These are phyloP conservation scores for Trametes coccinea DNA, from an alignment of 768 basidiomycete species.

Conservation along the genomic window DNA sequence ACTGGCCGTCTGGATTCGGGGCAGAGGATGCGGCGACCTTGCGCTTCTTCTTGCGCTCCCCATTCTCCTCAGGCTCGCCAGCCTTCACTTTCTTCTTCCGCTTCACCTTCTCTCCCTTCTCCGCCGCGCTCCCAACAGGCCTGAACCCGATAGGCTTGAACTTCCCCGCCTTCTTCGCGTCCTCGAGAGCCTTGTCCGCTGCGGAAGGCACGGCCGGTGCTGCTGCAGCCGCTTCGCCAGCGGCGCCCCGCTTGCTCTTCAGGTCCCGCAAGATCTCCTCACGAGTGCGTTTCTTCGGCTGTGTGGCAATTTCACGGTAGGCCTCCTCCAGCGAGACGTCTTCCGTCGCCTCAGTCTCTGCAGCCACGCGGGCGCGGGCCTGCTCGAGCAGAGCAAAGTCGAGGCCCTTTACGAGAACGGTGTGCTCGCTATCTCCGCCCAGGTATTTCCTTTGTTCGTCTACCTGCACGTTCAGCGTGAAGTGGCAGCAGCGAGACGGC, in stretches of 20 bases:
- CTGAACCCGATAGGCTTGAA: constrained; percentile 65
- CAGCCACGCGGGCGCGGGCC: constrained; percentile 65
- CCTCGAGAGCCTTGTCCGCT: constrained; percentile 33
- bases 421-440: constrained; percentile 83
- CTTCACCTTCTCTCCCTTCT: constrained; percentile 44
- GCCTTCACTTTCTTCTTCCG: constrained; percentile 53
- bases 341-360: constrained; percentile 53
- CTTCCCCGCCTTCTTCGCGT: constrained; percentile 43
- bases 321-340: constrained; percentile 83
- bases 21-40: constrained; percentile 30
- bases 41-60: constrained; percentile 61
- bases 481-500: background rate
- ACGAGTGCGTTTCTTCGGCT: constrained; percentile 72
- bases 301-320: constrained; percentile 50
- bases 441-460: constrained; percentile 76
- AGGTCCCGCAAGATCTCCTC: constrained; percentile 73
- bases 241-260: constrained; percentile 56
- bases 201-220: constrained; percentile 22
- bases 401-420: constrained; percentile 86
- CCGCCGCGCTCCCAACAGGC: constrained; percentile 45
- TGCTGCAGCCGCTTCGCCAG: constrained; percentile 16
- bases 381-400: constrained; percentile 86
- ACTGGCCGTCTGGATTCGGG: background rate
- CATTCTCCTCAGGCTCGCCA: constrained; percentile 28
- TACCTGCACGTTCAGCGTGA: constrained; percentile 43